Percentiles rank a stretch among this genome's conserved stretches.
These are phyloP conservation scores for Picea mariana DNA, from an alignment of 83 land plant species.

Conservation along the genomic window DNA sequence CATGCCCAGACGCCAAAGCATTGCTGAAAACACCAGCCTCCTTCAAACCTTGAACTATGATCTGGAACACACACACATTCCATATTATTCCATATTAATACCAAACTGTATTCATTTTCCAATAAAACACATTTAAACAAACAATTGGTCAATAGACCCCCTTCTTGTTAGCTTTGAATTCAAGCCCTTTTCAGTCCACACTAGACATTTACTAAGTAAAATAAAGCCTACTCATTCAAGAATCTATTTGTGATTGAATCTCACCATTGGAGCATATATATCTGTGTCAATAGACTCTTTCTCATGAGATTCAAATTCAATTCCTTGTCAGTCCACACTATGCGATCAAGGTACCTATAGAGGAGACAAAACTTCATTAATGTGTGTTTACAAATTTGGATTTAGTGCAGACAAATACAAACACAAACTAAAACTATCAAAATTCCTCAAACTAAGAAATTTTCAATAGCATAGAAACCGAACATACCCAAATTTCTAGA, in stretches of 20 bases:
- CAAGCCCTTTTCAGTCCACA: neutral
- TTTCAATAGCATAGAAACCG: neutral
- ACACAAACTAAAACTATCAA: too few species aligned
- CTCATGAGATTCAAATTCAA: constrained; percentile 81
- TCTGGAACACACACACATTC: constrained; percentile 28
- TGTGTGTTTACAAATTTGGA: too few species aligned
- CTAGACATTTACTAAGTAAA: neutral
- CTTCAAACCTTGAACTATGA: constrained; percentile 76
- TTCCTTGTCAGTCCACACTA: constrained; percentile 89
- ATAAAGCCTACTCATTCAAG: neutral
- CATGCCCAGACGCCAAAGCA: constrained; percentile 55
- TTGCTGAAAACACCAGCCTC: constrained; percentile 71
- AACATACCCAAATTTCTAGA: neutral
- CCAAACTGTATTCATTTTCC: neutral
- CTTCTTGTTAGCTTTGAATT: too few species aligned
- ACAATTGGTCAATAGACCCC: too few species aligned
- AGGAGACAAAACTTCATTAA: neutral
- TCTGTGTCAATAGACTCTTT: constrained; percentile 90
- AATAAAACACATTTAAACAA: too few species aligned
- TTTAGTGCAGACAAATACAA: too few species aligned
- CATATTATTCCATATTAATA: neutral
- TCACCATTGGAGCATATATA: constrained; percentile 92
- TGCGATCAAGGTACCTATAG: constrained; percentile 79
- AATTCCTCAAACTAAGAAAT: too few species aligned
- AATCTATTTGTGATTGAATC: neutral